Percentiles rank a stretch among this genome's conserved stretches.
phyloP scores from a whole-genome alignment of 2,329 filamentous ascomycete species.

The Verruconis gallopava region DNA sequence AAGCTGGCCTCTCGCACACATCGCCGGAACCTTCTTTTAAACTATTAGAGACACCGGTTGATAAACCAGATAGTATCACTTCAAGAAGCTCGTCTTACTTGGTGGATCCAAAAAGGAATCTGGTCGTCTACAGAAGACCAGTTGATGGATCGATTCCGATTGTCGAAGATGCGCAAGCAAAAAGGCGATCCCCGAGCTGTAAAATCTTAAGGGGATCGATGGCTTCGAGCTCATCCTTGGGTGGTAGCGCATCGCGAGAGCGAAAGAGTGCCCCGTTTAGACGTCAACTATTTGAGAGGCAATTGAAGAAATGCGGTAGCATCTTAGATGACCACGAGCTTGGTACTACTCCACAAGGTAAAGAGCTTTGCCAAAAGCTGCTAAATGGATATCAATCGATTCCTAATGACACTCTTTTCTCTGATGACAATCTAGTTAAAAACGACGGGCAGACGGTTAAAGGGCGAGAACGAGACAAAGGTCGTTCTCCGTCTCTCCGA shows the following conservation, averaged over 20 bases:
- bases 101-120: conserved; percentile 8
- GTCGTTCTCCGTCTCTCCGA: conserved; percentile 13
- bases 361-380: conserved; percentile 13
- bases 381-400: conserved; percentile 10
- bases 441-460: not conserved
- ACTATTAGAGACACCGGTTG: conserved; percentile 6
- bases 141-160: conserved; percentile 7
- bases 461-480: conserved; percentile 13
- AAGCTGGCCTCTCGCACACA: not conserved
- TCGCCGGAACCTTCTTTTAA: conserved; percentile 3
- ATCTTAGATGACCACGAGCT: conserved; percentile 12
- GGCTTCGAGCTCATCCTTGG: not conserved
- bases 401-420: conserved; percentile 14
- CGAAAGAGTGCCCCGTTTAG: conserved; percentile 13
- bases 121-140: conserved; percentile 6
- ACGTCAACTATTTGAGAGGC: conserved; percentile 12
- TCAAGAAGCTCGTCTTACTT: conserved; percentile 10
- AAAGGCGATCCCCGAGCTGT: conserved; percentile 7
- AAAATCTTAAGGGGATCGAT: not conserved
- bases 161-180: conserved; percentile 6
- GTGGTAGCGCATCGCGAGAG: conserved; percentile 8
- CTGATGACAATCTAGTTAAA: conserved; percentile 11
- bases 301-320: conserved; percentile 13
- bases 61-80: conserved; percentile 8
- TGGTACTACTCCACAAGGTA: conserved; percentile 12